Evolutionary conservation across 1,139 yeast genomes (phyloP).

Genomic region (Arxiozyma heterogenica): DNA sequence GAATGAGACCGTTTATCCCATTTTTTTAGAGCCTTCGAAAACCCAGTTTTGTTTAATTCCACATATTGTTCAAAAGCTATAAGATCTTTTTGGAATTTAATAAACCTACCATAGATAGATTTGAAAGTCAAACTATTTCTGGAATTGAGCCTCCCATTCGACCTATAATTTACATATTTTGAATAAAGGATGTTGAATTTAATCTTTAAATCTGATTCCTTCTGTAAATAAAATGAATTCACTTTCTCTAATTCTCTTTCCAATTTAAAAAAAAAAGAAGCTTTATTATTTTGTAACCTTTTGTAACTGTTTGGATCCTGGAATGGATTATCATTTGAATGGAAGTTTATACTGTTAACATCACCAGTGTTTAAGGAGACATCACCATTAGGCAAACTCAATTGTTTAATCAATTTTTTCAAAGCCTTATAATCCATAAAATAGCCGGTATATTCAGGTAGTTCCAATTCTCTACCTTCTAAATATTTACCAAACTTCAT

Average conservation of each 20-base stretch:
- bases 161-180: conserved; percentile 54
- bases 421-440: conserved; percentile 91
- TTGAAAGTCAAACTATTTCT: conserved; percentile 51
- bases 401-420: conserved; percentile 59
- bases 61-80: conserved; percentile 85
- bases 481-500: conserved; percentile 91
- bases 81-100: conserved; percentile 80
- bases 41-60: conserved; percentile 90
- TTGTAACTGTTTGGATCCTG: conserved; percentile 35
- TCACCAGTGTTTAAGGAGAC: neutral
- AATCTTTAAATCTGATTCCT: conserved; percentile 75
- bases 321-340: conserved; percentile 3
- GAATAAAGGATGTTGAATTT: conserved; percentile 67
- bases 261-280: conserved; percentile 82
- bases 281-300: conserved; percentile 78
- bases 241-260: conserved; percentile 95
- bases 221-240: conserved; percentile 77
- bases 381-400: conserved; percentile 38
- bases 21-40: conserved; percentile 86
- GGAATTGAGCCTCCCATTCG: conserved; percentile 38
- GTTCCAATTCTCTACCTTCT: conserved; percentile 86
- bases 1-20: conserved; percentile 97
- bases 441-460: conserved; percentile 89
- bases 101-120: conserved; percentile 76
- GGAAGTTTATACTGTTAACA: neutral